These are phyloP conservation scores for Microdochium trichocladiopsis DNA, from an alignment of 2,329 filamentous ascomycete species.

Conservation along the genomic window DNA sequence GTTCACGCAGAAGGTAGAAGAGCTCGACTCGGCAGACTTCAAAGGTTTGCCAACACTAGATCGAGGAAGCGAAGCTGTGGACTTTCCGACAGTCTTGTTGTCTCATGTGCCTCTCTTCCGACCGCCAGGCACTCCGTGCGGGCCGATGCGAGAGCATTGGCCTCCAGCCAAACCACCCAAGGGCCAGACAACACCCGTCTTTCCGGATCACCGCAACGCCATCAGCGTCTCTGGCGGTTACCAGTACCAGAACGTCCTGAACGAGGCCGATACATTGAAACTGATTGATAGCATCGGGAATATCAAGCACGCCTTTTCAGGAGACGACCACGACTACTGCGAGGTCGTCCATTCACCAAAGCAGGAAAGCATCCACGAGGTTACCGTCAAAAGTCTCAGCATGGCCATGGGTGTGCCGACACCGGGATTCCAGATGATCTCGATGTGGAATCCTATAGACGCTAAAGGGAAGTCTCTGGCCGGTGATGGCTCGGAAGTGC, in stretches of 20 bases:
- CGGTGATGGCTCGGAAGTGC: conserved; percentile 3
- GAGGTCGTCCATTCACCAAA: conserved; percentile 72
- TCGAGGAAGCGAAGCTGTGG: conserved; percentile 36
- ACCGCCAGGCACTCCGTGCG: conserved; percentile 76
- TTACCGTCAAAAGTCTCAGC: conserved; percentile 90
- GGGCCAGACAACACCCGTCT: conserved; percentile 44
- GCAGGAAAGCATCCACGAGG: conserved; percentile 63
- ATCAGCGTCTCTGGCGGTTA: conserved; percentile 75
- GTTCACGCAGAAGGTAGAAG: conserved; percentile 54
- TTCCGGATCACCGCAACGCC: conserved; percentile 66
- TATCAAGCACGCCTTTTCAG: conserved; percentile 81
- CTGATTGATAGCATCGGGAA: conserved; percentile 75
- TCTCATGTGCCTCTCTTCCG: conserved; percentile 89
- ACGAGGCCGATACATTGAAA: conserved; percentile 64
- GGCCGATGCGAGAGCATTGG: conserved; percentile 76
- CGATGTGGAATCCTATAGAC: conserved; percentile 87
- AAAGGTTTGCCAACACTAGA: conserved; percentile 30
- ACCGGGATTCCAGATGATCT: conserved; percentile 82
- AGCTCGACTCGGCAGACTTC: conserved; percentile 40
- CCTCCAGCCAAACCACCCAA: conserved; percentile 60
- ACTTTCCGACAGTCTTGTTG: conserved; percentile 82
- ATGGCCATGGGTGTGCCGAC: conserved; percentile 93
- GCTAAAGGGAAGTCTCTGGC: conserved; percentile 38
- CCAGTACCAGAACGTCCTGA: conserved; percentile 94
- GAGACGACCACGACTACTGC: conserved; percentile 98